Evolutionary conservation across 23 red algal genomes (phyloP).

Genomic region (Cyanidiococcus yangmingshanensis): DNA sequence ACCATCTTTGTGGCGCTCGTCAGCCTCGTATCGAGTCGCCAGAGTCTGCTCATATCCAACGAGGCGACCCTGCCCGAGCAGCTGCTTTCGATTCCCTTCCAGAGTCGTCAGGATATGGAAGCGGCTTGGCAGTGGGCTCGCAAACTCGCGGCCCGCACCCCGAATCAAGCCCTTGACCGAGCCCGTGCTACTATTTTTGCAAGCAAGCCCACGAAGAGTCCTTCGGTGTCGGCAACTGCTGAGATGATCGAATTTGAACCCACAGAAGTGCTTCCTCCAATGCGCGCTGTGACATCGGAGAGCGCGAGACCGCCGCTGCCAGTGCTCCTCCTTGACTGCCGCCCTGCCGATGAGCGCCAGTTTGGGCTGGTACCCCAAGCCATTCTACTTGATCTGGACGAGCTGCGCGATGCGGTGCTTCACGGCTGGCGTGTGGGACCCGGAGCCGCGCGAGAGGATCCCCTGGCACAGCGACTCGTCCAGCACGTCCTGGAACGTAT

Average conservation of each 20-base stretch:
- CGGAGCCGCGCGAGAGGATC: slow-evolving; percentile 31
- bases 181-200: slow-evolving; percentile 46
- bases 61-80: slow-evolving; percentile 74
- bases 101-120: slow-evolving; percentile 44
- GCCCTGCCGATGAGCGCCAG: slow-evolving; percentile 53
- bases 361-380: slow-evolving; percentile 68
- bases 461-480: background rate
- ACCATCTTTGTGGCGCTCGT: slow-evolving; percentile 79
- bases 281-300: background rate
- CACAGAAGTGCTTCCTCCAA: background rate
- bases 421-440: background rate
- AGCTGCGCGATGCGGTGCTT: slow-evolving; percentile 45
- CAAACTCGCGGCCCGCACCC: slow-evolving; percentile 37
- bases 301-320: background rate
- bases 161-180: slow-evolving; percentile 54
- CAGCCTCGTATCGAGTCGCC: slow-evolving; percentile 46
- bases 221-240: background rate
- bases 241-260: slow-evolving; percentile 37
- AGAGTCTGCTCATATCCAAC: slow-evolving; percentile 39
- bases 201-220: background rate
- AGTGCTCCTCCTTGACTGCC: slow-evolving; percentile 72
- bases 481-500: background rate
- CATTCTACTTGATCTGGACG: slow-evolving; percentile 53
- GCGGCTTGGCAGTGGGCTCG: slow-evolving; percentile 50
- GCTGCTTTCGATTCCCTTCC: slow-evolving; percentile 54